These are phyloP conservation scores for Hansenula sp. DNA, from an alignment of 1,139 yeast genomes.

Conservation along the genomic window DNA sequence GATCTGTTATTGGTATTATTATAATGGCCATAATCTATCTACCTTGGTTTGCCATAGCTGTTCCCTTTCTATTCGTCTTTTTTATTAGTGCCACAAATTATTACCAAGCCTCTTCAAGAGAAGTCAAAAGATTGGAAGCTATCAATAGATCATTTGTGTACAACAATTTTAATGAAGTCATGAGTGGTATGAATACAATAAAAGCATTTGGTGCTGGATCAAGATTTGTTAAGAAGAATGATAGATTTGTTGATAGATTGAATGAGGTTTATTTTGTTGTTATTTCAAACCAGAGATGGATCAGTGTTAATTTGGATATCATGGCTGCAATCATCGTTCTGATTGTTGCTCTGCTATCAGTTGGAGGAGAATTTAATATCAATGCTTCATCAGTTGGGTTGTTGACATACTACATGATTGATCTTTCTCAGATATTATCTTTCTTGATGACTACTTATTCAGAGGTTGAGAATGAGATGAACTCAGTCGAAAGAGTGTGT, in stretches of 20 bases:
- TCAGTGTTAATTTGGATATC: slow-evolving; percentile 57
- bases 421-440: slow-evolving; percentile 50
- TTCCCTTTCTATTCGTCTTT: slow-evolving; percentile 48
- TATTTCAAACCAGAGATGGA: slow-evolving; percentile 76
- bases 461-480: slow-evolving; percentile 77
- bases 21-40: slow-evolving; percentile 67
- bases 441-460: slow-evolving; percentile 53
- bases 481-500: slow-evolving; percentile 77
- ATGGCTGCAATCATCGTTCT: slow-evolving; percentile 43
- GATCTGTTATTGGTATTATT: slow-evolving; percentile 57
- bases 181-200: slow-evolving; percentile 70
- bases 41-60: slow-evolving; percentile 74
- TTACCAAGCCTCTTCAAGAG: slow-evolving; percentile 79
- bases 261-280: slow-evolving; percentile 70
- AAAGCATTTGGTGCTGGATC: slow-evolving; percentile 53
- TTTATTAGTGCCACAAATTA: slow-evolving; percentile 51
- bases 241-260: slow-evolving; percentile 51
- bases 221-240: slow-evolving; percentile 49
- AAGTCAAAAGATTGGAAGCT: slow-evolving; percentile 80
- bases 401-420: slow-evolving; percentile 57
- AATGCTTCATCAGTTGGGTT: slow-evolving; percentile 73
- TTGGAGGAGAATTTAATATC: slow-evolving; percentile 59
- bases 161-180: slow-evolving; percentile 71
- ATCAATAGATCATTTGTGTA: slow-evolving; percentile 71
- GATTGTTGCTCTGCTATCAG: slow-evolving; percentile 57